These are phyloP conservation scores for Immersiporthe knoxdaviesiana DNA, from an alignment of 2,329 filamentous ascomycete species.

Conservation along the genomic window DNA sequence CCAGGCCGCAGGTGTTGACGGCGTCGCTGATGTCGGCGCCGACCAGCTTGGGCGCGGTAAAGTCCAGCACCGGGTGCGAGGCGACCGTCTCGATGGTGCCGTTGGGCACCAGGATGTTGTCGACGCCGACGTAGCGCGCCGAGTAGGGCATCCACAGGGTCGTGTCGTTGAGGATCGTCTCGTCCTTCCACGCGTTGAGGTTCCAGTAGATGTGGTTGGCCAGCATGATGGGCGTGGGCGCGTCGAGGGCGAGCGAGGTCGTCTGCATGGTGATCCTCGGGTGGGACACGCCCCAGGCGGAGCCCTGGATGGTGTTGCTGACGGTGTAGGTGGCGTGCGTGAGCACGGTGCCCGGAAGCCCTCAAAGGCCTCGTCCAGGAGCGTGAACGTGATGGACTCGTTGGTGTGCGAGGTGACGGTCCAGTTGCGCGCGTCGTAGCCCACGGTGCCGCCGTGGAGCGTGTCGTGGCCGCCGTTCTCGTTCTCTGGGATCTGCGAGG, in stretches of 20 bases:
- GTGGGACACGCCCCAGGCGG: constrained; percentile 18
- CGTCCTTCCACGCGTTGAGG: constrained; percentile 24
- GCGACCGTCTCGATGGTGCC: constrained; percentile 22
- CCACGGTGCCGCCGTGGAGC: constrained; percentile 21
- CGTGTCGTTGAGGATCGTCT: constrained; percentile 22
- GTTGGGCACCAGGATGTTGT: constrained; percentile 23
- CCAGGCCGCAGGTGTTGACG: constrained; percentile 12
- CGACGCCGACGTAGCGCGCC: constrained; percentile 19
- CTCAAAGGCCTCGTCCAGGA: constrained; percentile 19
- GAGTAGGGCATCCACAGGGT: constrained; percentile 24
- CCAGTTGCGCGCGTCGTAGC: constrained; percentile 23
- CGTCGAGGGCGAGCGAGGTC: constrained; percentile 22
- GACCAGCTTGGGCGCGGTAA: constrained; percentile 22
- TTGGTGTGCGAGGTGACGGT: constrained; percentile 23
- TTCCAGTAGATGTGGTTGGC: constrained; percentile 27
- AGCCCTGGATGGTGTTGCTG: constrained; percentile 23
- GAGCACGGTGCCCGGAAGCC: constrained; percentile 21
- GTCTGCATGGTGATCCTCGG: constrained; percentile 23
- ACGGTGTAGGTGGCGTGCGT: constrained; percentile 22
- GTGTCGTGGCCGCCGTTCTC: constrained; percentile 18
- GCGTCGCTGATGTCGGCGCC: constrained; percentile 19
- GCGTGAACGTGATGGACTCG: constrained; percentile 17
- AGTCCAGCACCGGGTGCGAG: constrained; percentile 18
- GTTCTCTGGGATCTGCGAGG: constrained; percentile 20
- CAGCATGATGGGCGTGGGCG: constrained; percentile 26